Conservation (phyloP, 805 yeast species). For the Yamadazyma akitaensis region DNA sequence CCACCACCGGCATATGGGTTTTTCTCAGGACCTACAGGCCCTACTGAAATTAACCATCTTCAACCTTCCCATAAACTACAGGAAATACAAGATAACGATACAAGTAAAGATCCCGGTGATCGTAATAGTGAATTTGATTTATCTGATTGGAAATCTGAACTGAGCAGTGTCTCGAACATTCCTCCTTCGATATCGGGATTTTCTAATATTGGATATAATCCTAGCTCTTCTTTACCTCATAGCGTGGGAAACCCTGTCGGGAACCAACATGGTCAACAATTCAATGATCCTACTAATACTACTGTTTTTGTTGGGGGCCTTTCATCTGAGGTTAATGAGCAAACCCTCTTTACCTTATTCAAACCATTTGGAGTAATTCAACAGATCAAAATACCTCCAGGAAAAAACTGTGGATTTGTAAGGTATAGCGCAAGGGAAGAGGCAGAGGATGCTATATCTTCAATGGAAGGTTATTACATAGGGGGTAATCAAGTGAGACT, state of each 20-base stretch:
- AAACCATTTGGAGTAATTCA: conserved; percentile 70
- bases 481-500: conserved; percentile 80
- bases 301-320: conserved; percentile 79
- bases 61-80: neutral
- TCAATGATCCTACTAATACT: conserved; percentile 59
- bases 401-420: conserved; percentile 86
- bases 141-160: neutral
- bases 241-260: neutral
- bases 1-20: conserved; percentile 15
- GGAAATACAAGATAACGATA: neutral
- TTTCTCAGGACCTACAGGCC: conserved; percentile 1
- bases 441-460: conserved; percentile 81
- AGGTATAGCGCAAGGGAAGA: conserved; percentile 73
- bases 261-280: conserved; percentile 23
- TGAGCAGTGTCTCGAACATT: neutral
- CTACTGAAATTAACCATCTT: neutral
- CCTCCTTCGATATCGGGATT: neutral
- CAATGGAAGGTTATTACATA: conserved; percentile 88
- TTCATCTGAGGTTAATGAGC: conserved; percentile 61
- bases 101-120: neutral
- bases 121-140: neutral
- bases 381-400: conserved; percentile 73
- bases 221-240: neutral
- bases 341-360: conserved; percentile 57
- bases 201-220: conserved; percentile 1